Percentiles rank a stretch among this genome's conserved stretches.
Evolutionary conservation across 2,329 filamentous ascomycete genomes (phyloP).

Genomic region (Plenodomus tracheiphilus): DNA sequence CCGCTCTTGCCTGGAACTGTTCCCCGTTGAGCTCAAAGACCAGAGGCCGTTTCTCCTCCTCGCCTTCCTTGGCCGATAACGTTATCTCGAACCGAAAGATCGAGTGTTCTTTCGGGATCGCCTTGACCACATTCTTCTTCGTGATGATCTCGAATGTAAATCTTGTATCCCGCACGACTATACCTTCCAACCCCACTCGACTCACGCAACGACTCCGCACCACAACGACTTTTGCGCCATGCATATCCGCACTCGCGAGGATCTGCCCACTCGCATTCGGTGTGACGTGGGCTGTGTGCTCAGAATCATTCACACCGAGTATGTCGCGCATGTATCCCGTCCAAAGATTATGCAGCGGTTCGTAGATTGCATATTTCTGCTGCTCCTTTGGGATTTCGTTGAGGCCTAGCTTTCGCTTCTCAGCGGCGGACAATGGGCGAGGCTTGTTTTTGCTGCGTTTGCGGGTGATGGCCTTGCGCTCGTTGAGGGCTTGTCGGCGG

Average conservation of each 20-base stretch:
- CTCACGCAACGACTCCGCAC: conserved; percentile 79
- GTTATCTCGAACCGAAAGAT: conserved; percentile 78
- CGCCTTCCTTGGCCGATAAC: conserved; percentile 34
- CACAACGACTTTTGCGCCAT: conserved; percentile 82
- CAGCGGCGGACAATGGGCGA: conserved; percentile 74
- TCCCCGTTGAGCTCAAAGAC: conserved; percentile 86
- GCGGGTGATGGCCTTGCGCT: conserved; percentile 36
- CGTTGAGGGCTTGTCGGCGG: conserved; percentile 58
- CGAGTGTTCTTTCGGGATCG: conserved; percentile 87
- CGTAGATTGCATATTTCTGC: conserved; percentile 74
- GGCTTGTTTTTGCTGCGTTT: conserved; percentile 55
- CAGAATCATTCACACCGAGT: conserved; percentile 60
- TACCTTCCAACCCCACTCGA: conserved; percentile 80
- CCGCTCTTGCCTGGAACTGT: conserved; percentile 80
- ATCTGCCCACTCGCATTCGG: conserved; percentile 67
- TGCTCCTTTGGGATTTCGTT: conserved; percentile 73
- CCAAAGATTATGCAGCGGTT: conserved; percentile 79
- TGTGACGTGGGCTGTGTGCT: conserved; percentile 54
- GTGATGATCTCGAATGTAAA: conserved; percentile 87
- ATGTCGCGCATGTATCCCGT: conserved; percentile 81
- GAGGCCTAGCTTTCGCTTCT: conserved; percentile 73
- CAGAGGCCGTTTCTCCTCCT: conserved; percentile 52
- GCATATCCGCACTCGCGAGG: conserved; percentile 83
- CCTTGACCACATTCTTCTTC: conserved; percentile 68
- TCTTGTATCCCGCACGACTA: conserved; percentile 86